phyloP scores from a whole-genome alignment of 306 rosid species.

The Vigna angularis region DNA sequence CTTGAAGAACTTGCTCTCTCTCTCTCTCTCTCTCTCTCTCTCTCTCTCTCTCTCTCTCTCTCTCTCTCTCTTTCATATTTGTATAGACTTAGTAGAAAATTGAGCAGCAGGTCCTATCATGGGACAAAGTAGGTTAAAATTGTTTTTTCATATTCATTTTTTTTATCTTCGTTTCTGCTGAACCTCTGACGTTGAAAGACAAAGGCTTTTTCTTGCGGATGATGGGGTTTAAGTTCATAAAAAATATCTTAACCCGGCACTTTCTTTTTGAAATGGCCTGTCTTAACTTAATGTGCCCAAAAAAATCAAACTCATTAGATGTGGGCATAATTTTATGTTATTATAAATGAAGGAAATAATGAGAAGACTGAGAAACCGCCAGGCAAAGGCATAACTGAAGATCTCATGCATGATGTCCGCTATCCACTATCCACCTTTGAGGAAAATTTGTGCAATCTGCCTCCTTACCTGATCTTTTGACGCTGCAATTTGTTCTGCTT shows the following conservation, averaged over 20 bases:
- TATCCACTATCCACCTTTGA: not conserved
- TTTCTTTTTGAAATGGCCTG: conserved; percentile 14
- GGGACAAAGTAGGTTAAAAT: not conserved
- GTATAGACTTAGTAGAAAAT: not conserved
- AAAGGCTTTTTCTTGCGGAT: not conserved
- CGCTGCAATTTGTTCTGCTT: conserved; percentile 28
- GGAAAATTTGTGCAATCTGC: conserved; percentile 4
- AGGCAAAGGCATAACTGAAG: conserved; percentile 1
- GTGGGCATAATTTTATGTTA: conserved; percentile 1
- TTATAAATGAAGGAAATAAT: conserved; percentile 19
- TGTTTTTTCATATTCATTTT: not conserved
- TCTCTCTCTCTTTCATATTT: not conserved
- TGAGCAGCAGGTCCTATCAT: not conserved
- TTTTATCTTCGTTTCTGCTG: not conserved
- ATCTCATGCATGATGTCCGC: not conserved
- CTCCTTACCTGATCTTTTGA: conserved; percentile 23
- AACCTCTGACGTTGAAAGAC: not conserved
- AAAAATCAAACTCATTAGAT: conserved; percentile 7
- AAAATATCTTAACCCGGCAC: not conserved
- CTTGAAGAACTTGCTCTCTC: conserved; percentile 22
- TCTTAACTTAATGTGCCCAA: not conserved
- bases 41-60: not conserved
- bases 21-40: not conserved
- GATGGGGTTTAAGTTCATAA: conserved; percentile 12
- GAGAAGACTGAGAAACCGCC: not conserved